Evolutionary conservation across 306 rosid genomes (phyloP), one percentile per base, ranked within the genome.

Genomic region (Neltuma alba): DNA sequence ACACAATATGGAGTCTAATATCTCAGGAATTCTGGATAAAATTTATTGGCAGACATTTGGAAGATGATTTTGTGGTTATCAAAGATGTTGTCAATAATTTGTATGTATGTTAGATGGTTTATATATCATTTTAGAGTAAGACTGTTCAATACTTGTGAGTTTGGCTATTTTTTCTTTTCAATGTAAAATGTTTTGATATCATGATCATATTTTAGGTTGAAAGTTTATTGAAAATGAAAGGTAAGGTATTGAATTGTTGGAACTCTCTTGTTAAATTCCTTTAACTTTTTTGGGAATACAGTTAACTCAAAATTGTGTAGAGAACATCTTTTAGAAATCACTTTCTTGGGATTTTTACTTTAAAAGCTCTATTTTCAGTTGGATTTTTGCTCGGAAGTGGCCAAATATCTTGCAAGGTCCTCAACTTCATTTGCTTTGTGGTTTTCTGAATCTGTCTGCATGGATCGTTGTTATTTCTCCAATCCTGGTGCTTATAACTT

Each of bases 311-410:
- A 9, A 38, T 12, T 37, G 33, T 38, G 5, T 36, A 11, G 33
- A 66, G 72, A 38, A 38, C 44, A 38, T 66, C 9, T 38, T 66
- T 66, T 37, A 21, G 27, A 66, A 66, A 38, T n/a, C 5, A 5
- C 72, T n/a, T 66, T 62, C 68, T 6, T 62, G 68, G 48, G 10
- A 20, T 38, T 21, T 40, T 66, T 66, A 30, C 42, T 65, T 76
- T 38, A 44, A 36, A 55, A 16, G 72, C 66, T 80, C 27, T 75
- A 52, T 74, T 85, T 88, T 42, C 96, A 96, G 99, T 84, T 96
- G 99, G 99, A 96, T 96, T 82, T 91, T 96, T 78, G 99, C 99
- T 65, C 89, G 99, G 85, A 96, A 93, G 85, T 96, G 99, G 99
- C 99, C 99, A 65, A 79, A 84, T 71, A 86, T 96, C 82, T 89